Evolutionary conservation across 495 filamentous ascomycete genomes (phyloP).

Genomic region (Trichoderma gamsii): DNA sequence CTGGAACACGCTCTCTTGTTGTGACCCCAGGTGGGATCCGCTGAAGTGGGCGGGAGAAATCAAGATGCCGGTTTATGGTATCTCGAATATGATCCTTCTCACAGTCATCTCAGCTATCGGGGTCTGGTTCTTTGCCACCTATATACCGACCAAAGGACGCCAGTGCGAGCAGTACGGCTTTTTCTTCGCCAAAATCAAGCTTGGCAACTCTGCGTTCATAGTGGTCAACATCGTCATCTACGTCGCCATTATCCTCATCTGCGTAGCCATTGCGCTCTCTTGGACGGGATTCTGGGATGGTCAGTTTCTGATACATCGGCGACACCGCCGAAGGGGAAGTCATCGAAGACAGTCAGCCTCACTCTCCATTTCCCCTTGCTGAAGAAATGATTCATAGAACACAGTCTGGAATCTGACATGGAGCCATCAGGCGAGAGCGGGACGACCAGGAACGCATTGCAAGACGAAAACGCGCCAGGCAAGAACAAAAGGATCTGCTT

Average conservation of each 20-base stretch:
- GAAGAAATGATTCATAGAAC: not conserved
- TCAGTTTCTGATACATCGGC: not conserved
- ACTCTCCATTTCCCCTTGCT: not conserved
- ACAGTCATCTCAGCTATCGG: not conserved
- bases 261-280: not conserved
- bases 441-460: not conserved
- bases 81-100: not conserved
- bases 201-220: not conserved
- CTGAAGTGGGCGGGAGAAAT: slow-evolving; percentile 1
- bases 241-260: slow-evolving; percentile 2
- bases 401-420: not conserved
- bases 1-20: slow-evolving; percentile 24
- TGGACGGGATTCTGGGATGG: slow-evolving; percentile 6
- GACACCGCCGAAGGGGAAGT: not conserved
- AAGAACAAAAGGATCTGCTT: not conserved
- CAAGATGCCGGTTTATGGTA: not conserved
- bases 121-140: slow-evolving; percentile 8
- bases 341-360: not conserved
- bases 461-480: not conserved
- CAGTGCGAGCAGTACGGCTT: slow-evolving; percentile 14
- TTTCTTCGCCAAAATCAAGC: slow-evolving; percentile 9
- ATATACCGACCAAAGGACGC: not conserved
- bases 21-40: slow-evolving; percentile 25
- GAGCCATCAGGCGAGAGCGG: not conserved
- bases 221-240: slow-evolving; percentile 4